Conservation (phyloP, 169 alveolate species). For the Plasmodium vinckei region DNA sequence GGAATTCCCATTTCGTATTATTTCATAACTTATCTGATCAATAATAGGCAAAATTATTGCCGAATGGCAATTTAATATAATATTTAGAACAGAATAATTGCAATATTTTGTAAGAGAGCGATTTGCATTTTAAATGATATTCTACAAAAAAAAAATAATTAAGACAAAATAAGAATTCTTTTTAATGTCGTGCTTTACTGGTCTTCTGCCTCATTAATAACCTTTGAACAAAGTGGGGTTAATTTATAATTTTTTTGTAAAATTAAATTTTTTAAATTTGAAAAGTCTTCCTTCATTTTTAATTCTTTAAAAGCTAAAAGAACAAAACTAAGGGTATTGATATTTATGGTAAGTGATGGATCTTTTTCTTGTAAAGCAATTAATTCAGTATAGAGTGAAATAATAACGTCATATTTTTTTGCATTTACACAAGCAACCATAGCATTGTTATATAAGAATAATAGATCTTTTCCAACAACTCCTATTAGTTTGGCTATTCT, state of each 20-base stretch:
- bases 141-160: too few species aligned
- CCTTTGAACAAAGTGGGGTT: slow-evolving; percentile 61
- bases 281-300: slow-evolving; percentile 59
- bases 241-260: slow-evolving; percentile 72
- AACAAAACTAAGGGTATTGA: slow-evolving; percentile 60
- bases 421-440: slow-evolving; percentile 46
- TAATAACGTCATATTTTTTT: slow-evolving; percentile 63
- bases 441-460: slow-evolving; percentile 54
- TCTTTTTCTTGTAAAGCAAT: slow-evolving; percentile 58
- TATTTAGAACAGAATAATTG: too few species aligned
- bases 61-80: too few species aligned
- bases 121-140: too few species aligned
- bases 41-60: too few species aligned
- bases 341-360: slow-evolving; percentile 20
- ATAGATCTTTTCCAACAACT: slow-evolving; percentile 12
- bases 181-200: too few species aligned
- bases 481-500: slow-evolving; percentile 46
- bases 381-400: slow-evolving; percentile 67
- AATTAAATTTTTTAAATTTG: slow-evolving; percentile 46
- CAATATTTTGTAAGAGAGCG: too few species aligned
- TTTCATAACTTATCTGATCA: too few species aligned
- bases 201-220: not conserved
- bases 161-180: too few species aligned
- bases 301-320: slow-evolving; percentile 72
- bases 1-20: too few species aligned